Percentiles rank a stretch among this genome's conserved stretches.
These are phyloP conservation scores for Cryptococcus hybrid DNA, from an alignment of 1,284 basidiomycete genomes.

Conservation along the genomic window DNA sequence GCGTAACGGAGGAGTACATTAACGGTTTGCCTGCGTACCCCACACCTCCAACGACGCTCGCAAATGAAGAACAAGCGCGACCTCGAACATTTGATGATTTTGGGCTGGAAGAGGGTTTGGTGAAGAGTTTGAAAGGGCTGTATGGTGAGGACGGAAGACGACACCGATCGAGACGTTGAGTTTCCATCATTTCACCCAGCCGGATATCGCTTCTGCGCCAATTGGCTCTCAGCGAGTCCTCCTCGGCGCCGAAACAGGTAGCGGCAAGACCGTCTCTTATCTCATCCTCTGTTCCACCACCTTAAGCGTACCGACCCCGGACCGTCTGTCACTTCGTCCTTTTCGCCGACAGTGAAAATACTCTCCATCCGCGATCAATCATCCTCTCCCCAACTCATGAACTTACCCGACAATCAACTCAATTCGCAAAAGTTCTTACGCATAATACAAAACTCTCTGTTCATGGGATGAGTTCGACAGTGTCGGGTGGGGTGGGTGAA, in stretches of 20 bases:
- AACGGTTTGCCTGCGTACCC: background rate
- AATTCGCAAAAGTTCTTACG: constrained; percentile 67
- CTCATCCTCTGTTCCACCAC: constrained; percentile 71
- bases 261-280: constrained; percentile 87
- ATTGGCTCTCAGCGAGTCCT: constrained; percentile 38
- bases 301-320: constrained; percentile 58
- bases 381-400: constrained; percentile 86
- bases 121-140: constrained; percentile 58
- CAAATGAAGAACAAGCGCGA: constrained; percentile 6
- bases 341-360: constrained; percentile 1
- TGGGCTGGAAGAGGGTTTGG: constrained; percentile 60
- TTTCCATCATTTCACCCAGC: constrained; percentile 59
- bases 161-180: constrained; percentile 73
- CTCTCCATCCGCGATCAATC: constrained; percentile 65
- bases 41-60: background rate
- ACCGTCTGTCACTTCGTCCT: constrained; percentile 47
- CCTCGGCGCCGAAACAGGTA: constrained; percentile 82
- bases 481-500: constrained; percentile 43
- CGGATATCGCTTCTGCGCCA: background rate
- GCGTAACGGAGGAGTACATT: background rate
- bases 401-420: constrained; percentile 71
- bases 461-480: constrained; percentile 60
- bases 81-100: constrained; percentile 26
- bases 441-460: constrained; percentile 73
- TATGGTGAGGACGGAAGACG: constrained; percentile 52